phyloP scores from a whole-genome alignment of 768 basidiomycete genomes.

The Lyophyllum decastes region DNA sequence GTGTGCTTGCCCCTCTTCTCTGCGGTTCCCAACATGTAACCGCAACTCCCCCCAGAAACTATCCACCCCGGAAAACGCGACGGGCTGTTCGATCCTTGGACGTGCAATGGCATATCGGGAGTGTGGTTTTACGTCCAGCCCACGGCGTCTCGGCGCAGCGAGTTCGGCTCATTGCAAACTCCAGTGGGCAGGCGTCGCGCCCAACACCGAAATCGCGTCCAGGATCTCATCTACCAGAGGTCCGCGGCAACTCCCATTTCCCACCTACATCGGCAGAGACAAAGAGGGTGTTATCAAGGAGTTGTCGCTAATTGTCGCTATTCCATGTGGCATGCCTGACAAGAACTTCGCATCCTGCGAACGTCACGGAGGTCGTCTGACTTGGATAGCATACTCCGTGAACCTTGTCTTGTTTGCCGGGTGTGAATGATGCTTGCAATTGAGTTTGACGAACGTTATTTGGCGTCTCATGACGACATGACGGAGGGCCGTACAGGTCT shows the following conservation, averaged over 20 bases:
- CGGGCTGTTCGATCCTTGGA: neutral
- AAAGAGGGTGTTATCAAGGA: too few species aligned
- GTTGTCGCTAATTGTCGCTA: slow-evolving; percentile 1
- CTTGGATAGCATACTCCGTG: neutral
- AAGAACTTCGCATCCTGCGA: slow-evolving; percentile 4
- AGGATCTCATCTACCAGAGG: neutral
- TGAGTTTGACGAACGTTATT: neutral
- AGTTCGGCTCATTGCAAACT: neutral
- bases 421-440: neutral
- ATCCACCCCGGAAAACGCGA: neutral
- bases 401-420: neutral
- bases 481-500: neutral
- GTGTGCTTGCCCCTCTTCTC: neutral
- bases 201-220: neutral
- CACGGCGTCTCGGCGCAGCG: neutral
- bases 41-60: neutral
- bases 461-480: neutral
- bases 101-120: neutral
- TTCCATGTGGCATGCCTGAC: neutral
- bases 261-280: slow-evolving; percentile 1
- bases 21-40: neutral
- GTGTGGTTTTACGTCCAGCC: neutral
- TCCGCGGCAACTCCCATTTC: slow-evolving; percentile 1
- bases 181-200: neutral
- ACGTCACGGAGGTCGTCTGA: slow-evolving; percentile 15